Evolutionary conservation across 2,329 filamentous ascomycete genomes (phyloP).

Genomic region (Beauveria caledonica): DNA sequence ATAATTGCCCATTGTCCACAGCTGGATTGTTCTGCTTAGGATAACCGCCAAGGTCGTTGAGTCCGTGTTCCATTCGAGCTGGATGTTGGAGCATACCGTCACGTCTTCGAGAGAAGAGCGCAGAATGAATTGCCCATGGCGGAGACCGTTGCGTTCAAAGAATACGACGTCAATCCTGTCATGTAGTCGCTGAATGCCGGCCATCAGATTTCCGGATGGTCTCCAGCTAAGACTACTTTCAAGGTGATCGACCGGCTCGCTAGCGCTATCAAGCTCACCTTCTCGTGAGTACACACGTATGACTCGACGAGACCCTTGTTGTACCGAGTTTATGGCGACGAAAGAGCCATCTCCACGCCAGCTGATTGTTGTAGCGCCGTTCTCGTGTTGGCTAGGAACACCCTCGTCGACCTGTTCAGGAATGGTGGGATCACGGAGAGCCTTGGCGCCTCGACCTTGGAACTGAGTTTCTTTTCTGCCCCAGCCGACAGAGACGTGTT

Average conservation of each 20-base stretch:
- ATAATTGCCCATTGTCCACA: constrained; percentile 97
- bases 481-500: constrained; percentile 95
- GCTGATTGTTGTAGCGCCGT: constrained; percentile 63
- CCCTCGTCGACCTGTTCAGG: constrained; percentile 88
- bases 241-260: constrained; percentile 89
- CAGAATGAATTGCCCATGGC: constrained; percentile 90
- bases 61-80: constrained; percentile 80
- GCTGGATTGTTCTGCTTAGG: constrained; percentile 65
- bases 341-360: constrained; percentile 94
- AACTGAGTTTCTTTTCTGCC: constrained; percentile 98
- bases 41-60: constrained; percentile 84
- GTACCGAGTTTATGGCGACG: constrained; percentile 77
- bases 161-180: constrained; percentile 77
- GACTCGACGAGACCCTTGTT: constrained; percentile 60
- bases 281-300: constrained; percentile 88
- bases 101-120: constrained; percentile 53
- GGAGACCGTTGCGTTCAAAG: constrained; percentile 92
- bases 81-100: constrained; percentile 48
- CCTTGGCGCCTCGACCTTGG: constrained; percentile 79
- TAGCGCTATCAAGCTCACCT: constrained; percentile 83
- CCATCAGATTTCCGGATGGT: constrained; percentile 82
- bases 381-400: constrained; percentile 63
- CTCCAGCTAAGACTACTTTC: constrained; percentile 85
- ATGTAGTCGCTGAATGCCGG: constrained; percentile 66
- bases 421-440: constrained; percentile 85